Evolutionary conservation across 352 stramenopile species (phyloP), one percentile per base, ranked within the genome.

Genomic region (Globisporangium echinulatum): DNA sequence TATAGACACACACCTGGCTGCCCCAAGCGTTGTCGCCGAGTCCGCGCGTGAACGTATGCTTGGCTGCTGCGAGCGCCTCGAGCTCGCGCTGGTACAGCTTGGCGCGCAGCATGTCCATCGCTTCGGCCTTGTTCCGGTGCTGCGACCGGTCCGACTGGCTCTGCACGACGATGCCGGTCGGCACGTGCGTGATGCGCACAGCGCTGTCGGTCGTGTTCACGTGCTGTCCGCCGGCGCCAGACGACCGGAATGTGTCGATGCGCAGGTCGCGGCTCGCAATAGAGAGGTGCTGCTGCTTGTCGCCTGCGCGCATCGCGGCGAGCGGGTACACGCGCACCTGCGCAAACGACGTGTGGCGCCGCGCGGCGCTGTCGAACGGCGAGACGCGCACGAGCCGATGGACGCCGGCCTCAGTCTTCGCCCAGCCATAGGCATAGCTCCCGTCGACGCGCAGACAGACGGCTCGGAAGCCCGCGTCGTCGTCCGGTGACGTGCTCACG

Each of bases 171-270:
- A 98, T 89, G 14, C 96, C 96, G 7, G 88, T 97, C 0, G 96
- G 93, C 43, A 98, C 66, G 63, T 99, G 96, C 56, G 90, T 97
- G 67, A 99, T 97, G 40, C 96, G 81, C 42, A 99, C 92, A 13
- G 92, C 96, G 42, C 93, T 98, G 68, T 99, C 94, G 6, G 98
- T 97, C 62, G 97, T 97, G 72, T 99, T 99, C 7, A 99, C 96
- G 69, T 99, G 98, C 73, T 99, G 96, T 1, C 96, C 96, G 38
- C 96, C 96, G 17, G 90, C 82, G 8, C 95, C 96, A 7, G 95
- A 96, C 48, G 85, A 92, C 6, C 94, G 76, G 75, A 97, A 97
- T 37, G 92, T 98, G 51, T 96, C 97, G 25, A 98, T 90, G 52
- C 97, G 91, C 55, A 99, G 67, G 56, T 98, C 93, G 51, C 83